Percentiles rank a stretch among this genome's conserved stretches.
Evolutionary conservation across 495 filamentous ascomycete genomes (phyloP).

Genomic region (Hypoxylon subgilvum): DNA sequence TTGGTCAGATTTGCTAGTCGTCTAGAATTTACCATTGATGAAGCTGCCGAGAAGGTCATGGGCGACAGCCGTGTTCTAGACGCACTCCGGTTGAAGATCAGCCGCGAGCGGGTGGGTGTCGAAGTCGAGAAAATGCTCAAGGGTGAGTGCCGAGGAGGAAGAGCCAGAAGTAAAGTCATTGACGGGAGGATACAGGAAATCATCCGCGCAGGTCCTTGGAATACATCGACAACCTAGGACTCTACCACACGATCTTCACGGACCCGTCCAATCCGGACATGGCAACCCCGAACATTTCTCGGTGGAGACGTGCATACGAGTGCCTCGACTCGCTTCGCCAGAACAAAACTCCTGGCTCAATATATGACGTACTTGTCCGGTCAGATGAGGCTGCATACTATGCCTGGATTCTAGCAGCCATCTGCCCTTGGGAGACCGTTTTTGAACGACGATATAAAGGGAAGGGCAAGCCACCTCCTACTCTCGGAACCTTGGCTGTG

Average conservation of each 20-base stretch:
- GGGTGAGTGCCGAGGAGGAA: conserved; percentile 53
- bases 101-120: conserved; percentile 79
- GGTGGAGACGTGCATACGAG: conserved; percentile 60
- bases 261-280: conserved; percentile 57
- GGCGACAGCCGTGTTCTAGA: conserved; percentile 70
- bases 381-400: conserved; percentile 66
- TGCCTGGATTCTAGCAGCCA: conserved; percentile 76
- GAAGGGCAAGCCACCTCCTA: conserved; percentile 52
- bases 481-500: conserved; percentile 60
- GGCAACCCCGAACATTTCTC: conserved; percentile 44
- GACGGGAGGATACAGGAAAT: conserved; percentile 56
- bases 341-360: conserved; percentile 55
- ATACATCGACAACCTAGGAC: conserved; percentile 73
- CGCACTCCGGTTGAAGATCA: conserved; percentile 87
- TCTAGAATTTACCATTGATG: conserved; percentile 77
- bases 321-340: conserved; percentile 52
- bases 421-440: conserved; percentile 76
- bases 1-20: conserved; percentile 89
- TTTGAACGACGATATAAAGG: conserved; percentile 48
- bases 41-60: conserved; percentile 74
- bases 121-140: conserved; percentile 92
- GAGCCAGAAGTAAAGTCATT: not conserved
- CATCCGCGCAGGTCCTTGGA: conserved; percentile 70
- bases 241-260: conserved; percentile 84
- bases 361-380: conserved; percentile 62